Conservation (phyloP, 2,329 filamentous ascomycete species). For the Fusarium xylarioides region DNA sequence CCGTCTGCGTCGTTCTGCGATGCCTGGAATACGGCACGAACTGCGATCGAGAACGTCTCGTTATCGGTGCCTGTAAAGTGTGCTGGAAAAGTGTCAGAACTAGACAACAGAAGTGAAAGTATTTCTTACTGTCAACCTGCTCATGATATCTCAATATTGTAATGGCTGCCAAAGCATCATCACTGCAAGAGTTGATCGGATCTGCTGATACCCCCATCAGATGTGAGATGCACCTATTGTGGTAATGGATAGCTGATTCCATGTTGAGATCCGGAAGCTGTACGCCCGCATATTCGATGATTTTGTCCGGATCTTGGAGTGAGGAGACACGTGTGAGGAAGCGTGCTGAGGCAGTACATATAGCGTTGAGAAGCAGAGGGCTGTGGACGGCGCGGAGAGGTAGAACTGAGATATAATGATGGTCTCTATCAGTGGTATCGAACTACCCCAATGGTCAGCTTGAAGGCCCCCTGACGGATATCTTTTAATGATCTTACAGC, state of each 20-base stretch:
- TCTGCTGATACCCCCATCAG: accelerated
- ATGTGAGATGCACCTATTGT: neutral
- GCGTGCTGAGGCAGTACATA: neutral
- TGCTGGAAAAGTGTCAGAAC: neutral
- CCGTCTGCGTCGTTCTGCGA: neutral
- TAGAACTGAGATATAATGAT: neutral
- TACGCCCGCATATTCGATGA: accelerated
- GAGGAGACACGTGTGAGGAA: neutral
- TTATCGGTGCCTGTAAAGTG: neutral
- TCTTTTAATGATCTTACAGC: neutral
- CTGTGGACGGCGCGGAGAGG: neutral
- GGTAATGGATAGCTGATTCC: neutral
- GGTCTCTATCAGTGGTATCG: accelerated
- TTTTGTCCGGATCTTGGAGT: accelerated
- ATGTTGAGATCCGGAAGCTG: accelerated
- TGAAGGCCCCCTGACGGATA: accelerated
- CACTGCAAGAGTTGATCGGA: neutral
- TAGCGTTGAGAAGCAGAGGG: neutral
- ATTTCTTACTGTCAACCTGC: neutral
- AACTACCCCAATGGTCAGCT: neutral
- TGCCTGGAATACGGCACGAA: neutral
- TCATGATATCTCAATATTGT: neutral
- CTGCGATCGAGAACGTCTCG: neutral
- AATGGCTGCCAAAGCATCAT: neutral
- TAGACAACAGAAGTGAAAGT: neutral